These are phyloP conservation scores for Mycena indigotica DNA, from an alignment of 768 basidiomycete species.

Conservation along the genomic window DNA sequence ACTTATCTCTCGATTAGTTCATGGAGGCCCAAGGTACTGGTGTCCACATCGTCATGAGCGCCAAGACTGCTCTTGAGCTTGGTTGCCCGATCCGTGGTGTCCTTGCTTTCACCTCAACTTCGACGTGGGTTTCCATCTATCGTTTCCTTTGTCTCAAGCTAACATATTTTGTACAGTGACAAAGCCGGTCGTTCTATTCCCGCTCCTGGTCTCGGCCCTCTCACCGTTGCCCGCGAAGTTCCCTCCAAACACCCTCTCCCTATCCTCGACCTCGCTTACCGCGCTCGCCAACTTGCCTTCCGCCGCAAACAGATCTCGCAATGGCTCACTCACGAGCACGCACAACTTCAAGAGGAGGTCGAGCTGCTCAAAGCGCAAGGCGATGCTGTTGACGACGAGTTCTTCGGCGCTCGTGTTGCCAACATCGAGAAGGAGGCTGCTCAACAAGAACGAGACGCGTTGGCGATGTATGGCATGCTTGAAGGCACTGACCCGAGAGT, in stretches of 20 bases:
- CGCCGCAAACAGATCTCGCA: constrained; percentile 92
- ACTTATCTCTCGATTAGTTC: constrained; percentile 51
- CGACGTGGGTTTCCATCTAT: constrained; percentile 62
- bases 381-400: constrained; percentile 60
- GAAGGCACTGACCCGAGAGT: constrained; percentile 84
- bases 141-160: not conserved
- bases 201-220: constrained; percentile 92
- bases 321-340: constrained; percentile 90
- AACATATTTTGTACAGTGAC: constrained; percentile 57
- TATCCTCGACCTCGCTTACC: constrained; percentile 83
- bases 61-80: constrained; percentile 92
- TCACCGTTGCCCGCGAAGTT: constrained; percentile 86
- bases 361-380: constrained; percentile 58
- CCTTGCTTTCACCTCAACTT: constrained; percentile 94
- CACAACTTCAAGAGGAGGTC: constrained; percentile 79
- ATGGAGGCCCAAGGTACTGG: constrained; percentile 98
- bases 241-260: constrained; percentile 76
- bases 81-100: constrained; percentile 93
- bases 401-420: constrained; percentile 73
- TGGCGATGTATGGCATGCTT: constrained; percentile 95
- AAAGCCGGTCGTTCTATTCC: constrained; percentile 98
- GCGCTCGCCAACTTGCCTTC: constrained; percentile 92
- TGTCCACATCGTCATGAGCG: constrained; percentile 96
- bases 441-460: constrained; percentile 89
- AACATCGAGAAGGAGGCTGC: constrained; percentile 89